phyloP scores from a whole-genome alignment of 202 grass and related monocot species.

The Dendrocalamus latiflorus region DNA sequence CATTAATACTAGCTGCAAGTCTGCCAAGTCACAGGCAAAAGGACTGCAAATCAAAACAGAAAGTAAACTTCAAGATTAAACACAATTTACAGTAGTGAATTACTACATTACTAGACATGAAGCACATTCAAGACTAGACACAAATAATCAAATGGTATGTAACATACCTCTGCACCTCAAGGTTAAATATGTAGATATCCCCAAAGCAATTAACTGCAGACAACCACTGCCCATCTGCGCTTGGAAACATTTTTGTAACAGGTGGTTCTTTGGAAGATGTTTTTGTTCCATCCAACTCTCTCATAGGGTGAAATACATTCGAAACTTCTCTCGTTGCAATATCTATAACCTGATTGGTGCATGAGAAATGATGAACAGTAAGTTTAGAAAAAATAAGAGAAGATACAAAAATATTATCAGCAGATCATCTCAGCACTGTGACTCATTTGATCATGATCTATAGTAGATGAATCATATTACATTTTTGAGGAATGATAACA shows the following conservation, averaged over 20 bases:
- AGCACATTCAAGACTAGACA: not conserved
- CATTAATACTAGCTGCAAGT: not conserved
- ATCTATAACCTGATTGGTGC: slow-evolving; percentile 62
- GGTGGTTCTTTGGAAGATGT: slow-evolving; percentile 59
- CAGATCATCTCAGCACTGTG: not conserved
- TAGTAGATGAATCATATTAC: not conserved
- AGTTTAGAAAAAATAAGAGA: slow-evolving; percentile 15
- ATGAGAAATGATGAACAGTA: slow-evolving; percentile 19
- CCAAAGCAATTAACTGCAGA: slow-evolving; percentile 74
- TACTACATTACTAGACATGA: not conserved
- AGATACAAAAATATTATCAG: not conserved
- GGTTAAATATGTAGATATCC: slow-evolving; percentile 91
- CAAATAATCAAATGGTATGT: not conserved
- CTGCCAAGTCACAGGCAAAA: not conserved
- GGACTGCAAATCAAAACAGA: not conserved
- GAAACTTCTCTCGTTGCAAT: slow-evolving; percentile 38
- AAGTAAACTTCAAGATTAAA: not conserved
- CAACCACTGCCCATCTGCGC: slow-evolving; percentile 88
- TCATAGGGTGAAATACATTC: slow-evolving; percentile 56
- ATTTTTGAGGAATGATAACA: not conserved
- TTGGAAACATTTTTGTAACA: slow-evolving; percentile 82
- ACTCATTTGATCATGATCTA: not conserved
- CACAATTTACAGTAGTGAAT: not conserved
- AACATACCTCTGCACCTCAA: slow-evolving; percentile 79
- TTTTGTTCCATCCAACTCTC: slow-evolving; percentile 43